Conservation (phyloP, 352 stramenopile species). For the Pythium sp. region DNA sequence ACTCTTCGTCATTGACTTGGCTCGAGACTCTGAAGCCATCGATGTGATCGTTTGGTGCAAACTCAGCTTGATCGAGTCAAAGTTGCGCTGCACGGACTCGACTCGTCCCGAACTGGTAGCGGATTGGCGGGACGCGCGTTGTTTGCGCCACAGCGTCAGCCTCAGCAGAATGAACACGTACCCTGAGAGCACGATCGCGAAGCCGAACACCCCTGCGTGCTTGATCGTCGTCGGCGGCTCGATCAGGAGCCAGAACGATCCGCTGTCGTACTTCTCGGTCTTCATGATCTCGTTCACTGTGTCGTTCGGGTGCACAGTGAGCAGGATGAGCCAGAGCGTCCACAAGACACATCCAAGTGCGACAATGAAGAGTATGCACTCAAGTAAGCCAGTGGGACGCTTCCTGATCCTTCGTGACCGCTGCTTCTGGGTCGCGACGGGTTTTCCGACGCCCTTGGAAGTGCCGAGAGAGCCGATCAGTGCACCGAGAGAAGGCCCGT, state of each 20-base stretch:
- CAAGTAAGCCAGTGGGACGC: neutral
- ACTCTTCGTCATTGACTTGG: neutral
- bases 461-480: too few relatives aligned
- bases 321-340: constrained; percentile 28
- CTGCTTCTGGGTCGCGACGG: too few relatives aligned
- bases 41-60: neutral
- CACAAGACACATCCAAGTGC: constrained; percentile 20
- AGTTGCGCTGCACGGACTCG: neutral
- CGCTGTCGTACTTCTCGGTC: constrained; percentile 28
- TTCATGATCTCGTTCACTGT: constrained; percentile 32
- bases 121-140: neutral
- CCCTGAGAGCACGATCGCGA: constrained; percentile 20
- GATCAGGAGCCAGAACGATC: constrained; percentile 35
- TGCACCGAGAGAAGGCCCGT: too few relatives aligned
- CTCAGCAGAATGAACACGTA: constrained; percentile 24
- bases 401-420: too few relatives aligned
- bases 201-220: constrained; percentile 14
- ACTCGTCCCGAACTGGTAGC: neutral
- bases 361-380: neutral
- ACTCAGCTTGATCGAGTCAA: neutral
- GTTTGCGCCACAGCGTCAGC: neutral
- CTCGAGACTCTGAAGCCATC: neutral
- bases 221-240: constrained; percentile 22
- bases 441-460: too few relatives aligned
- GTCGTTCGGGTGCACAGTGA: constrained; percentile 29